Conservation (phyloP, 2,329 filamentous ascomycete genomes). For the Mycosphaerella sp. region DNA sequence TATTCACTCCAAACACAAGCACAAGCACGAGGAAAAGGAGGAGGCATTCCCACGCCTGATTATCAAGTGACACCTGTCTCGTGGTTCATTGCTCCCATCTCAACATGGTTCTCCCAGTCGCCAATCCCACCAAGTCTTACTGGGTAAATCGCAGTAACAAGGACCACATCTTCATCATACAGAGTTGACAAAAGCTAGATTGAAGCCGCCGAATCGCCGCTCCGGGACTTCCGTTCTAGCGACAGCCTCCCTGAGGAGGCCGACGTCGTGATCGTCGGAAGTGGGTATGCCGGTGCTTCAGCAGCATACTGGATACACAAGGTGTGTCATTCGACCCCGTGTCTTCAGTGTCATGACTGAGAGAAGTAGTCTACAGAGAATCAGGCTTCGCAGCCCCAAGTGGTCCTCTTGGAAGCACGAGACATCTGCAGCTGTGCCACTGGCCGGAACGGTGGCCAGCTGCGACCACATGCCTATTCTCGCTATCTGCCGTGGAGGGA, state of each 20-base stretch:
- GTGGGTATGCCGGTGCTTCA: conserved; percentile 41
- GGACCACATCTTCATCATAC: neutral
- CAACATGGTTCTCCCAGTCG: conserved; percentile 20
- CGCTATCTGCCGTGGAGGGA: conserved; percentile 29
- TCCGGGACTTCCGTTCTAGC: conserved; percentile 19
- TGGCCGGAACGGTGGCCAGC: conserved; percentile 23
- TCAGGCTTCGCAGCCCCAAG: conserved; percentile 10
- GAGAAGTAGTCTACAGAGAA: conserved; percentile 14
- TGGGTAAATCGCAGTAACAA: conserved; percentile 9
- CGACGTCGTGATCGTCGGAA: conserved; percentile 46
- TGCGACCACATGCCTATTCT: conserved; percentile 29
- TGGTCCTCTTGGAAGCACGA: conserved; percentile 20
- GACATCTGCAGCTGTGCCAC: conserved; percentile 20
- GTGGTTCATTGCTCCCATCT: neutral
- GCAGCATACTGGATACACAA: conserved; percentile 30
- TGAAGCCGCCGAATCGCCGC: conserved; percentile 21
- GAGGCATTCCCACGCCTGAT: too few relatives aligned
- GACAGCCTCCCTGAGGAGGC: conserved; percentile 31
- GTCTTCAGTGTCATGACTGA: neutral
- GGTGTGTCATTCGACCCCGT: conserved; percentile 6
- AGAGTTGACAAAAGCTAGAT: conserved; percentile 6
- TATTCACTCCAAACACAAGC: too few relatives aligned
- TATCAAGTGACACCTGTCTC: too few relatives aligned
- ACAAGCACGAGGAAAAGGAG: too few relatives aligned
- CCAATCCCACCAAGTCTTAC: conserved; percentile 22